Evolutionary conservation across 2,329 filamentous ascomycete genomes (phyloP).

Genomic region (Hypoxylon sp.): DNA sequence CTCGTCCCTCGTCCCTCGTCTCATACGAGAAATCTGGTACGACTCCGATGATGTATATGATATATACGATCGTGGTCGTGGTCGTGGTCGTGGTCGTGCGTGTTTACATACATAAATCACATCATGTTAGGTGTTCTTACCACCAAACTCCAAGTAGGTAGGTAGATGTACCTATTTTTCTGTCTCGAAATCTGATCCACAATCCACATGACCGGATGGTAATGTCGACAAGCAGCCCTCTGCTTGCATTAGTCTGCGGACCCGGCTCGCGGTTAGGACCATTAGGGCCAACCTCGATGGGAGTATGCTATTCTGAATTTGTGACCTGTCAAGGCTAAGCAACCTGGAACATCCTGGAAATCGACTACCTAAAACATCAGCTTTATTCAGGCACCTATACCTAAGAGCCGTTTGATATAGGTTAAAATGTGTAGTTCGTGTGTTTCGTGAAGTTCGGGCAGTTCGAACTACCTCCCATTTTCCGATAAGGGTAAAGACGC

Average conservation of each 20-base stretch:
- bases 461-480: neutral
- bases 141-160: neutral
- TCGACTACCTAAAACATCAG: conserved; percentile 21
- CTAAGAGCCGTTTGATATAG: conserved; percentile 11
- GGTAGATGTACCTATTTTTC: neutral
- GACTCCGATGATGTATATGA: conserved; percentile 21
- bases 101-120: conserved; percentile 7
- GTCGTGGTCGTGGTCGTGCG: neutral
- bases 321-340: conserved; percentile 34
- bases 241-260: conserved; percentile 30
- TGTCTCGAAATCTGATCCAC: conserved; percentile 11
- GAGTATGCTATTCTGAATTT: conserved; percentile 35
- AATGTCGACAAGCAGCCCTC: conserved; percentile 38
- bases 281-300: conserved; percentile 16
- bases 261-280: conserved; percentile 30
- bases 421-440: conserved; percentile 1
- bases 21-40: conserved; percentile 28
- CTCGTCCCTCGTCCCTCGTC: conserved; percentile 8
- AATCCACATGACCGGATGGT: conserved; percentile 36
- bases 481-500: conserved; percentile 11
- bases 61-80: neutral
- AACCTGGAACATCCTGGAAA: conserved; percentile 37
- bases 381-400: conserved; percentile 21
- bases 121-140: neutral
- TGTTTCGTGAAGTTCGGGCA: neutral